Evolutionary conservation across 148 eudicot species (phyloP), one percentile per base, ranked within the genome.

Genomic region (Drosera capensis): DNA sequence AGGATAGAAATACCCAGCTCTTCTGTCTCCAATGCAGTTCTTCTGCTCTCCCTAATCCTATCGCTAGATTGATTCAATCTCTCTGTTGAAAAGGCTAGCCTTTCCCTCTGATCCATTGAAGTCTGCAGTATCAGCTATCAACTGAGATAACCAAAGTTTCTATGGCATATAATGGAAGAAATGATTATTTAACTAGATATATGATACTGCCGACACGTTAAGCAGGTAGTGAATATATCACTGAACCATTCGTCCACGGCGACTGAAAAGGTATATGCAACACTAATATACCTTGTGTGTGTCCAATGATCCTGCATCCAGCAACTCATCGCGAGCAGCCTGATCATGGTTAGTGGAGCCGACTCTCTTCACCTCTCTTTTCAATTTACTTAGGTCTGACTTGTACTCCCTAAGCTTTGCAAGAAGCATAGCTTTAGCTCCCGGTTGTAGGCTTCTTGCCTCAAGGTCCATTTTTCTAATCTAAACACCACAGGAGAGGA

Each of bases 401-500:
- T 81, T 81, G 51, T 86, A 86, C 48, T 86, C 96, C 65, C 96
- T 71, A 39, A 86, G 64, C 70, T 86, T 86, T 14, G 96, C 84
- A 53, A 86, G 96, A 48, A 86, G 75, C 58, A 75, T 77, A 48
- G 93, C 93, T 65, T 82, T 86, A 68, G 73, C 38, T 50, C 77
- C 78, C 14, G 93, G 93, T 71, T 79, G 96, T 70, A 86, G 66
- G 65, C 93, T 86, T 70, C 93, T 71, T 20, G 93, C 96, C 73
- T 86, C 96, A 37, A 86, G 77, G 60, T 86, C 96, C 96, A 86
- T 86, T 71, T 86, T 86, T 15, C 96, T 79, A 46, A 86, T 79
- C 96, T 86, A 68, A 44, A 46, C 38, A 60, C 30, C 43, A 43
- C 28, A 25, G 42, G 22, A 34, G 20, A 45, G 43, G n/a, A 24